A percentile compares a stretch with the other conserved stretches of the same genome.
These are phyloP conservation scores for Eimeria necatrix DNA, from an alignment of 169 alveolate species.

Conservation along the genomic window DNA sequence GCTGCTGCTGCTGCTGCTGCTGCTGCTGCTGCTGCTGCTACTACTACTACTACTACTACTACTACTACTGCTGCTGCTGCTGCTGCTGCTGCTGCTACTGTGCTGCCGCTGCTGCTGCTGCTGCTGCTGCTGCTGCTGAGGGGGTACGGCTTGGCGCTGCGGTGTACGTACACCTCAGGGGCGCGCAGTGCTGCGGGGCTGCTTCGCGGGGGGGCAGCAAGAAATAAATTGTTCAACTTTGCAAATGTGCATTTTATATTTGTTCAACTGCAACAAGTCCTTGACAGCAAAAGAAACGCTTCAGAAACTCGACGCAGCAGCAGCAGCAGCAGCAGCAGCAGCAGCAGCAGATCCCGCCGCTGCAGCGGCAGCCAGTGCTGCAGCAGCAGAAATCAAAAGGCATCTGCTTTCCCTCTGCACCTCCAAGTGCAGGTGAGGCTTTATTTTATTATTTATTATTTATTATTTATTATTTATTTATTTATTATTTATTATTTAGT, in stretches of 20 bases:
- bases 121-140: background rate
- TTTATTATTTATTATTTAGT: too few relatives aligned
- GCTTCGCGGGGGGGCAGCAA: background rate
- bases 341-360: too few relatives aligned
- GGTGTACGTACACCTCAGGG: conserved; percentile 19
- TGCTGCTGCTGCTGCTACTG: too few relatives aligned
- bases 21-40: too few relatives aligned
- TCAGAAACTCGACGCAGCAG: background rate
- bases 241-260: conserved; percentile 81
- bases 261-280: conserved; percentile 61
- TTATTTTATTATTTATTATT: background rate
- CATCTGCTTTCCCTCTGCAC: conserved; percentile 6
- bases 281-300: background rate
- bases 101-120: background rate
- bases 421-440: conserved; percentile 12
- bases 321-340: background rate
- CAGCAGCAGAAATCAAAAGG: too few relatives aligned
- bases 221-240: conserved; percentile 75
- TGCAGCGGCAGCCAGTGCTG: too few relatives aligned
- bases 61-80: too few relatives aligned
- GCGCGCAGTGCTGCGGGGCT: conserved; percentile 29
- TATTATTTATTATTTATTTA: too few relatives aligned
- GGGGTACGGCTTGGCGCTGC: too few relatives aligned
- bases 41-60: too few relatives aligned
- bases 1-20: too few relatives aligned